A percentile compares a stretch with the other conserved stretches of the same genome.
phyloP scores from a whole-genome alignment of 176 grass and related monocot species.

The Rhynchospora tenuis region DNA sequence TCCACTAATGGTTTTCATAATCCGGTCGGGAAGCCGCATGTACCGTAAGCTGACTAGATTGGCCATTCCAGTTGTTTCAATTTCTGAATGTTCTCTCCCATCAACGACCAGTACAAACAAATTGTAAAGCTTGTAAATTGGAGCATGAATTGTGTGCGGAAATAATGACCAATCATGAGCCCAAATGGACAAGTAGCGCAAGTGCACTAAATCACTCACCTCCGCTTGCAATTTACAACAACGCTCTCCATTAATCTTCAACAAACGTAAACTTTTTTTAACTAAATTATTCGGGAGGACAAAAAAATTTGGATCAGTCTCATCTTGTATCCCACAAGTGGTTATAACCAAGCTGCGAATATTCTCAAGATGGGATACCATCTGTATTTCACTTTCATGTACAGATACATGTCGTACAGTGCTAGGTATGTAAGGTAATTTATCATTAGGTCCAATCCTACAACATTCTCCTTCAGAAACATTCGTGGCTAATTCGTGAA shows the following conservation, averaged over 20 bases:
- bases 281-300: background rate
- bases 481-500: slow-evolving; percentile 34
- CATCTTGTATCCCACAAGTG: background rate
- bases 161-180: too few relatives aligned
- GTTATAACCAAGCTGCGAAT: slow-evolving; percentile 23
- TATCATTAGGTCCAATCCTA: background rate
- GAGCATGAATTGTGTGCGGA: too few relatives aligned
- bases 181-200: slow-evolving; percentile 23
- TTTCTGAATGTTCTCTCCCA: background rate
- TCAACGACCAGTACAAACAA: background rate
- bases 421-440: background rate
- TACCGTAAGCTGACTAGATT: background rate
- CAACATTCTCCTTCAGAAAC: slow-evolving; percentile 14
- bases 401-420: slow-evolving; percentile 25
- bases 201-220: background rate
- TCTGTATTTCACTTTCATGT: slow-evolving; percentile 5
- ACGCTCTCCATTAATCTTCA: background rate
- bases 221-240: background rate
- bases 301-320: background rate
- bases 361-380: slow-evolving; percentile 27
- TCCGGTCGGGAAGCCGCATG: background rate
- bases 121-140: slow-evolving; percentile 11
- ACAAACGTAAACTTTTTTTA: slow-evolving; percentile 27
- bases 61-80: background rate
- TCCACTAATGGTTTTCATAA: slow-evolving; percentile 1